Percentiles rank a stretch among this genome's conserved stretches.
phyloP scores from a whole-genome alignment of 2,329 filamentous ascomycete genomes.

The Sphaerulina vaccinii region DNA sequence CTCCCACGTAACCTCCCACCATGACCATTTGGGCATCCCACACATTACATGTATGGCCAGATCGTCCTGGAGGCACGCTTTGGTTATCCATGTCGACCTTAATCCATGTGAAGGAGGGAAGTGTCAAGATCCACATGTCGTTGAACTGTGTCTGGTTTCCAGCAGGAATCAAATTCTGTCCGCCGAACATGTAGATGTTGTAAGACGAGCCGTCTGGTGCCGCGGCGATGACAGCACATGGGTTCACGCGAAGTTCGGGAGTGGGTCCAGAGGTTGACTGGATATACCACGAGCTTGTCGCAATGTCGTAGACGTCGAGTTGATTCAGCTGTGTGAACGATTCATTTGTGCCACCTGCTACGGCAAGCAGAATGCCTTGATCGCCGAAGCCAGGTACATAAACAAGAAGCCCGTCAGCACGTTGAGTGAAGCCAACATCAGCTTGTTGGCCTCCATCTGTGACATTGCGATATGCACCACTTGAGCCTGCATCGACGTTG shows the following conservation, averaged over 20 bases:
- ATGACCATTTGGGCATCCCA: conserved; percentile 81
- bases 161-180: conserved; percentile 68
- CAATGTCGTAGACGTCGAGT: conserved; percentile 79
- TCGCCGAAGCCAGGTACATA: conserved; percentile 75
- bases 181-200: conserved; percentile 76
- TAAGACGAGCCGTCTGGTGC: conserved; percentile 65
- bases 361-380: conserved; percentile 71
- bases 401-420: conserved; percentile 70
- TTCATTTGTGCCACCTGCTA: conserved; percentile 70
- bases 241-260: conserved; percentile 62
- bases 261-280: conserved; percentile 63
- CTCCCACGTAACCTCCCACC: conserved; percentile 68
- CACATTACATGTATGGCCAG: conserved; percentile 72
- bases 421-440: conserved; percentile 65
- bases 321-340: conserved; percentile 64
- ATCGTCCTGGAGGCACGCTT: conserved; percentile 56
- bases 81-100: conserved; percentile 56
- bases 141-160: conserved; percentile 61
- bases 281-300: conserved; percentile 67
- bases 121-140: conserved; percentile 75
- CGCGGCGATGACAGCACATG: conserved; percentile 70
- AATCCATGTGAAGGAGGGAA: conserved; percentile 81
- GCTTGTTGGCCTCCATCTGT: conserved; percentile 69
- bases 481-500: conserved; percentile 56
- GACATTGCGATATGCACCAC: conserved; percentile 70